These are phyloP conservation scores for Didymella exigua DNA, from an alignment of 2,329 filamentous ascomycete genomes.

Conservation along the genomic window DNA sequence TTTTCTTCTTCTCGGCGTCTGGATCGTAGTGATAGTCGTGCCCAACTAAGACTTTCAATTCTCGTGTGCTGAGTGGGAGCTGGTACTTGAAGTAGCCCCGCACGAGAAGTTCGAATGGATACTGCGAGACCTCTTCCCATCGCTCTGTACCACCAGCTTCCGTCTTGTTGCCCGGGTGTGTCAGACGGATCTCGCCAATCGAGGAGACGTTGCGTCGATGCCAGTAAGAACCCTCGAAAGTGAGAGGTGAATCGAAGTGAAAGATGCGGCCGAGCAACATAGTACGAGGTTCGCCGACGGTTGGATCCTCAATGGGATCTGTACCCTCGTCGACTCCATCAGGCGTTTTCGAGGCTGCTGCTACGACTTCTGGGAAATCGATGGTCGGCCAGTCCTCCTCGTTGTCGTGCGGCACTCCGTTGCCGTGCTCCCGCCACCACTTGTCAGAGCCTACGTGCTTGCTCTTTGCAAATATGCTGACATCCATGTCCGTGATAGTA, in stretches of 20 bases:
- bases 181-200: conserved; percentile 80
- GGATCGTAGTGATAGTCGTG: conserved; percentile 47
- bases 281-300: conserved; percentile 70
- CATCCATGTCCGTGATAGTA: conserved; percentile 81
- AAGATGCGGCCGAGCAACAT: conserved; percentile 91
- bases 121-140: conserved; percentile 88
- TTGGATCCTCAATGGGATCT: conserved; percentile 68
- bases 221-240: conserved; percentile 89
- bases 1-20: conserved; percentile 43
- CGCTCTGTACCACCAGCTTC: conserved; percentile 78
- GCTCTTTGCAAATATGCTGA: conserved; percentile 94
- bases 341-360: conserved; percentile 9
- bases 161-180: conserved; percentile 85
- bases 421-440: conserved; percentile 50
- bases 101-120: conserved; percentile 92
- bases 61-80: conserved; percentile 62
- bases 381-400: conserved; percentile 38
- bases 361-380: conserved; percentile 3
- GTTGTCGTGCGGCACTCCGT: conserved; percentile 26
- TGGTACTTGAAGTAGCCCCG: conserved; percentile 88
- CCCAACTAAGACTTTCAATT: conserved; percentile 58
- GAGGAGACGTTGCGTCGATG: conserved; percentile 73
- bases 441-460: conserved; percentile 74
- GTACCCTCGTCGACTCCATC: conserved; percentile 58
- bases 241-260: conserved; percentile 83